Evolutionary conservation across 805 yeast species (phyloP), one percentile per base, ranked within the genome.

Genomic region (Pichia nakasei): DNA sequence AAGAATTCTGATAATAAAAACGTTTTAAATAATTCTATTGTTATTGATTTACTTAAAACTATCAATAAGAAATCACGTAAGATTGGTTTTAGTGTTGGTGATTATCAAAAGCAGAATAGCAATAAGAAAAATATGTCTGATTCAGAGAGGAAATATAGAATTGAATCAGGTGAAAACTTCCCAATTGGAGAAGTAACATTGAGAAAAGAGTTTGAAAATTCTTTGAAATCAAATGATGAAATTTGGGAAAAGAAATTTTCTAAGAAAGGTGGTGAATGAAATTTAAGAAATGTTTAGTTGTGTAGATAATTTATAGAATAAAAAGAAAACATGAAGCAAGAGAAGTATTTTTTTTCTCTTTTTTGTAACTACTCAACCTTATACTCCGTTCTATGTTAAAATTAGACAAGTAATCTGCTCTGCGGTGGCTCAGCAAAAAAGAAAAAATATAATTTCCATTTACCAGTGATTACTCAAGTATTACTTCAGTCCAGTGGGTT

Each of bases 21-120:
- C 5, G 31, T 44, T 11, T 26, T 18, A n/a, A 45, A 18, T 47
- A 52, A 34, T 3, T 37, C 49, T 1, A 49, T 56, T 5, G 32
- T 41, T 2, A 32, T 49, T n/a, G 63, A 58, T 39, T 39, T 57
- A 21, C 24, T 45, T 5, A 57, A 47, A 34, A 44, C 53, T 1
- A 42, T 57, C 19, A 45, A 47, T 32, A 26, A 21, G 8, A 48
- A 47, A 21, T 40, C 51, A 12, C 46, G 58, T 21, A 35, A 33
- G 9, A n/a, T 42, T 21, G 52, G 52, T 17, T 15, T 32, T 17
- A 17, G 17, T 3, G 19, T 17, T 17, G 32, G 32, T 27, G 32
- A 27, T 27, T 27, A 12, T 15, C 15, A 27, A 27, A 26, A 39
- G 3, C 17, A 15, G 2, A 19, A 22, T 4, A 7, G 31, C 2